These are phyloP conservation scores for Moniliophthora roreri DNA, from an alignment of 1,284 basidiomycete species.

Conservation along the genomic window DNA sequence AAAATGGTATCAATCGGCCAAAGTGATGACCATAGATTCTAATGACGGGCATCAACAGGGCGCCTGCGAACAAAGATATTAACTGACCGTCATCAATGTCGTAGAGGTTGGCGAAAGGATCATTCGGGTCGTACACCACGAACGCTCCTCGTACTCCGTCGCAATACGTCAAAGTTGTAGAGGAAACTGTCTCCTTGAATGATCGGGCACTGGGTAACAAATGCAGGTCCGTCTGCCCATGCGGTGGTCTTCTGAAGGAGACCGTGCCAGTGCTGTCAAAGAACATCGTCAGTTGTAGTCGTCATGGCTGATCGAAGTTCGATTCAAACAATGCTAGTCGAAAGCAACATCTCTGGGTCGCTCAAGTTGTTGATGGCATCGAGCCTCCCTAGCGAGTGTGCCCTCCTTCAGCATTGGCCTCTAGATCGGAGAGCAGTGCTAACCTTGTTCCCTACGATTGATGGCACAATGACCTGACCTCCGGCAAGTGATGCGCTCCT, in stretches of 20 bases:
- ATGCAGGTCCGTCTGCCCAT: constrained; percentile 22
- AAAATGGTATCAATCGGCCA: constrained; percentile 33
- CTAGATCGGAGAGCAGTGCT: too few relatives aligned
- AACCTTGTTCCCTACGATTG: constrained; percentile 16
- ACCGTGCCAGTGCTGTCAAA: constrained; percentile 23
- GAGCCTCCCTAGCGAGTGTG: constrained; percentile 23
- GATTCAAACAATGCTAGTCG: constrained; percentile 24
- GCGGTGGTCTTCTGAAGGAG: constrained; percentile 19
- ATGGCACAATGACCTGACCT: constrained; percentile 5
- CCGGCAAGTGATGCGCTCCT: constrained; percentile 8
- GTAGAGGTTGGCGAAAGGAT: constrained; percentile 13
- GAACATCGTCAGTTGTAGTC: constrained; percentile 6
- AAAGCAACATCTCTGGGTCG: constrained; percentile 25
- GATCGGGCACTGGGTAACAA: constrained; percentile 38
- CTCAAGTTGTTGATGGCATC: constrained; percentile 27
- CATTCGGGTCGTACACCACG: constrained; percentile 17
- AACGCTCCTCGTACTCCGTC: constrained; percentile 17
- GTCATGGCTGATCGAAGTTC: neutral
- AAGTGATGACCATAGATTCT: constrained; percentile 37
- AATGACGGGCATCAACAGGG: neutral
- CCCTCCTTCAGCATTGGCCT: too few relatives aligned
- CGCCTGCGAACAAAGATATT: neutral
- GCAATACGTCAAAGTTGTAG: constrained; percentile 22
- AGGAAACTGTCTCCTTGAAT: constrained; percentile 31
- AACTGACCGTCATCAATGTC: constrained; percentile 29